Conservation (phyloP, 208 protist genomes). For the Acanthamoeba lugdunensis region DNA sequence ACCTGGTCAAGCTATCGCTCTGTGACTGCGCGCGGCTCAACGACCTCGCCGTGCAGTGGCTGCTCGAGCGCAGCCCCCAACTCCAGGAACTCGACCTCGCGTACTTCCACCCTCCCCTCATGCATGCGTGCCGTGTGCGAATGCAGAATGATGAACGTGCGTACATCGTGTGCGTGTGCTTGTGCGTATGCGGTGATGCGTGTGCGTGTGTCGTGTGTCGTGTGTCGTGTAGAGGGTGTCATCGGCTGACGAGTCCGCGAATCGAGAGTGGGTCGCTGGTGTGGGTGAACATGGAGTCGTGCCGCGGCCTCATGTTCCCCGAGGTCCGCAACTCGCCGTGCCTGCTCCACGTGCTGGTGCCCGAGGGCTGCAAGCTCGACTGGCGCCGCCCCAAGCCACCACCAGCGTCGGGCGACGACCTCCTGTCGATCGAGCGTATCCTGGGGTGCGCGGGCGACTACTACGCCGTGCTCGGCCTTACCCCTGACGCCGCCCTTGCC, state of each 20-base stretch:
- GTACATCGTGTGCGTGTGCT: too few relatives aligned
- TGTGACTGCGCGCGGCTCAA: conserved; percentile 25
- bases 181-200: too few relatives aligned
- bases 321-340: conserved; percentile 8
- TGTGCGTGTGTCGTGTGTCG: not conserved
- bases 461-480: not conserved
- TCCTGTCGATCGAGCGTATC: not conserved
- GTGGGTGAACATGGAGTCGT: not conserved
- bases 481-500: not conserved
- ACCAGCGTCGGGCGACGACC: not conserved
- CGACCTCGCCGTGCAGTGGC: conserved; percentile 31
- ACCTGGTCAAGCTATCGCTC: conserved; percentile 35
- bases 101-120: not conserved
- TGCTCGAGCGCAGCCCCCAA: not conserved
- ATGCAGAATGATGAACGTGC: too few relatives aligned
- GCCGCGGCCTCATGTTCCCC: conserved; percentile 38
- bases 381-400: not conserved
- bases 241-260: conserved; percentile 10
- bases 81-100: conserved; percentile 24
- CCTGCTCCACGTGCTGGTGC: not conserved
- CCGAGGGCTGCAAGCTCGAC: not conserved
- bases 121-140: too few relatives aligned
- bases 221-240: not conserved
- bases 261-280: conserved; percentile 21
- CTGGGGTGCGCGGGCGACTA: conserved; percentile 3